Percentiles rank a stretch among this genome's conserved stretches.
Evolutionary conservation across 495 filamentous ascomycete species (phyloP).

Genomic region (Sporormia fimetaria): DNA sequence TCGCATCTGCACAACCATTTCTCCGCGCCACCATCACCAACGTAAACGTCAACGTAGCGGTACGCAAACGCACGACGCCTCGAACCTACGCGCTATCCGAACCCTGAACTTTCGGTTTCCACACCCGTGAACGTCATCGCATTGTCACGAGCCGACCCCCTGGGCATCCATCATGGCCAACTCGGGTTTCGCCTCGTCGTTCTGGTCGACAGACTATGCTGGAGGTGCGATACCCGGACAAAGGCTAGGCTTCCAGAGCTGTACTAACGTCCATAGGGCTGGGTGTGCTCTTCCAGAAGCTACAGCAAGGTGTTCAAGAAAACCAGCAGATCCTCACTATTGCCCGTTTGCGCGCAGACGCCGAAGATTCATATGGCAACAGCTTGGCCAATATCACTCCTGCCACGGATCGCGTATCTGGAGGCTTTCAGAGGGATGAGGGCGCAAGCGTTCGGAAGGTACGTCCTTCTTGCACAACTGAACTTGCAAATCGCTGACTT

Average conservation of each 20-base stretch:
- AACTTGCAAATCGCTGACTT: conserved; percentile 3
- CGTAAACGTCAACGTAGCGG: too few relatives aligned
- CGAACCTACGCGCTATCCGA: conserved; percentile 6
- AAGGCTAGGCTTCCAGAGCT: background rate
- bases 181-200: conserved; percentile 24
- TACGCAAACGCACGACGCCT: background rate
- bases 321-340: conserved; percentile 88
- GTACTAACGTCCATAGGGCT: conserved; percentile 45
- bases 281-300: conserved; percentile 90
- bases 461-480: conserved; percentile 20
- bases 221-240: conserved; percentile 16
- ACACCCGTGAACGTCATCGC: conserved; percentile 5
- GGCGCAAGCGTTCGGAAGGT: conserved; percentile 94
- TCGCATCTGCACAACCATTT: too few relatives aligned
- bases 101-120: conserved; percentile 13
- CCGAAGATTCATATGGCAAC: conserved; percentile 79
- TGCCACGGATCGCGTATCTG: conserved; percentile 63
- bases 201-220: conserved; percentile 29
- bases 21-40: background rate
- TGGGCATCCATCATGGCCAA: conserved; percentile 19
- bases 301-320: conserved; percentile 90
- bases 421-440: conserved; percentile 89
- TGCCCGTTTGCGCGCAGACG: conserved; percentile 88
- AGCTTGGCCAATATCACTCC: conserved; percentile 74
- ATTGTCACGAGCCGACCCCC: too few relatives aligned